Conservation (phyloP, 2,329 filamentous ascomycete genomes). For the Xylaria sp. region DNA sequence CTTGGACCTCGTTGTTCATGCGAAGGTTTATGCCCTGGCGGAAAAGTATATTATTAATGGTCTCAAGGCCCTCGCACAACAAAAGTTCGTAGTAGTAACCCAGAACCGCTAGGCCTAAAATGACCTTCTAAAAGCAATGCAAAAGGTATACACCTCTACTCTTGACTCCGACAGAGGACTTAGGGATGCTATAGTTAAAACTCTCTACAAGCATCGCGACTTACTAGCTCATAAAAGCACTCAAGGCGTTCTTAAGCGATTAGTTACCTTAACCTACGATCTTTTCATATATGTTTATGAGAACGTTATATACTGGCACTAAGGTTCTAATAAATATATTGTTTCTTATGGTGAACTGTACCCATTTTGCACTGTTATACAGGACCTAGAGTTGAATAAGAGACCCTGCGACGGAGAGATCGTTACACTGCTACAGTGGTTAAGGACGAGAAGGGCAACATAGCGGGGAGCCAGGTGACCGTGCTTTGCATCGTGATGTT, state of each 20-base stretch:
- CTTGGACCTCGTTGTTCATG: too few species aligned
- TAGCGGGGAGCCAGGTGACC: too few species aligned
- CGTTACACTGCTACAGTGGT: too few species aligned
- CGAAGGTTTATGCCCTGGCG: too few species aligned
- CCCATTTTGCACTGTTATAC: too few species aligned
- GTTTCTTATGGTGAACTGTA: not conserved
- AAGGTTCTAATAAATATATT: not conserved
- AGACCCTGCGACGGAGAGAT: too few species aligned
- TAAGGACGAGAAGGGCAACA: too few species aligned
- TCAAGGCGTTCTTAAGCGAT: conserved; percentile 4
- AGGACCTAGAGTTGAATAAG: too few species aligned
- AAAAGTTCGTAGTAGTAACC: not conserved
- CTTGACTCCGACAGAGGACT: not conserved
- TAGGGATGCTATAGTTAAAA: not conserved
- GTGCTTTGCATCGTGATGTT: too few species aligned
- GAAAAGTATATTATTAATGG: too few species aligned
- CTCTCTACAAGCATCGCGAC: not conserved
- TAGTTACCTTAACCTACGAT: not conserved
- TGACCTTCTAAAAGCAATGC: not conserved
- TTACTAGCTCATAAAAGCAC: not conserved
- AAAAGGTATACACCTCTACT: not conserved
- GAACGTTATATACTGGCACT: not conserved
- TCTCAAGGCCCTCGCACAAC: not conserved
- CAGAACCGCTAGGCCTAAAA: not conserved
- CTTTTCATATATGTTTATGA: not conserved